These are phyloP conservation scores for Marasmius tenuissimus DNA, from an alignment of 1,284 basidiomycete genomes.

Conservation along the genomic window DNA sequence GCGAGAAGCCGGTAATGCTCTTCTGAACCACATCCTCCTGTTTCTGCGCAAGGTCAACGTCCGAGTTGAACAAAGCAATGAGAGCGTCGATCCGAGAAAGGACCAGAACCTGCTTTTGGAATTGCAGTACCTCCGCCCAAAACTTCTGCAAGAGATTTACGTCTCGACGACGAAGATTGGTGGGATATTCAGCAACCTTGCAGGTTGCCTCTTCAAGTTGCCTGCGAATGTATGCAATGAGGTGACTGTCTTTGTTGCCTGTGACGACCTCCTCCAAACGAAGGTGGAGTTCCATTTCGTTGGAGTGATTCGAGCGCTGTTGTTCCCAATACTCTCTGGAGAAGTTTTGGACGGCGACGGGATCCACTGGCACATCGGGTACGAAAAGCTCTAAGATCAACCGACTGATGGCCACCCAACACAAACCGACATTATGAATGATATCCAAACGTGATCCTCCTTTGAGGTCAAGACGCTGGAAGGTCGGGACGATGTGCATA, in stretches of 20 bases:
- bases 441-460: slow-evolving; percentile 5
- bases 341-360: slow-evolving; percentile 68
- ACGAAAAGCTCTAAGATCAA: slow-evolving; percentile 75
- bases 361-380: slow-evolving; percentile 88
- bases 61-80: slow-evolving; percentile 29
- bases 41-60: slow-evolving; percentile 36
- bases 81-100: slow-evolving; percentile 47
- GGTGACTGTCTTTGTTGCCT: slow-evolving; percentile 58
- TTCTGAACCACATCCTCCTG: slow-evolving; percentile 68
- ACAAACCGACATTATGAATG: slow-evolving; percentile 42
- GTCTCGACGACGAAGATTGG: slow-evolving; percentile 41
- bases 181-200: slow-evolving; percentile 23
- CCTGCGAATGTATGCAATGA: slow-evolving; percentile 43
- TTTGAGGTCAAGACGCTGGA: slow-evolving; percentile 10
- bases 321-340: slow-evolving; percentile 49
- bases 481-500: slow-evolving; percentile 7
- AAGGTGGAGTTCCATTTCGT: slow-evolving; percentile 60
- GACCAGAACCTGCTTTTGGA: slow-evolving; percentile 56
- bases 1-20: slow-evolving; percentile 62
- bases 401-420: slow-evolving; percentile 68
- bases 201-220: slow-evolving; percentile 34
- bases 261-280: slow-evolving; percentile 67
- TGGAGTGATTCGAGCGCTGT: slow-evolving; percentile 45
- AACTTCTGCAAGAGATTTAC: slow-evolving; percentile 68
- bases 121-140: slow-evolving; percentile 82